Evolutionary conservation across 768 basidiomycete genomes (phyloP).

Genomic region (Boletus barrowsii): DNA sequence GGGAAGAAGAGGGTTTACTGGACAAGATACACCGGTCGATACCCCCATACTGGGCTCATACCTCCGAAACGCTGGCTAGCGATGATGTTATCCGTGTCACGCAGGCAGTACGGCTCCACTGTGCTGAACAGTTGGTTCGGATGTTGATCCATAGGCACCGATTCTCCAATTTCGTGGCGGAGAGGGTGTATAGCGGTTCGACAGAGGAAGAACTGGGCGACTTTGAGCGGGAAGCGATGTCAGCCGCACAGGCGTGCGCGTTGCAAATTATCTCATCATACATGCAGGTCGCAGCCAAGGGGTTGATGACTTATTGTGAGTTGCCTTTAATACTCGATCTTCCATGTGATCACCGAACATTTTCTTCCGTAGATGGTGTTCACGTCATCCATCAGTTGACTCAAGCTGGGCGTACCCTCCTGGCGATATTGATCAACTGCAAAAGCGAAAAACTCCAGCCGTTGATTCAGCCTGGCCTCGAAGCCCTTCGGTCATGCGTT

Average conservation of each 20-base stretch:
- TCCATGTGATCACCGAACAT: conserved; percentile 11
- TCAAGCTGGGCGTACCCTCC: conserved; percentile 86
- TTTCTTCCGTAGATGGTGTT: conserved; percentile 71
- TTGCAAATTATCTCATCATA: conserved; percentile 80
- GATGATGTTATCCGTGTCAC: conserved; percentile 88
- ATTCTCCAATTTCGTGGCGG: conserved; percentile 74
- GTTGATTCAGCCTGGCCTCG: conserved; percentile 77
- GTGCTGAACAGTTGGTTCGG: conserved; percentile 82
- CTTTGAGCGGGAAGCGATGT: conserved; percentile 75
- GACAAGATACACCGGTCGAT: conserved; percentile 75
- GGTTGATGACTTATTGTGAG: conserved; percentile 94
- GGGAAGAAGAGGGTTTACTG: conserved; percentile 76
- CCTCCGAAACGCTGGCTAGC: conserved; percentile 73
- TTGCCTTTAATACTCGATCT: conserved; percentile 16
- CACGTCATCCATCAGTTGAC: conserved; percentile 95
- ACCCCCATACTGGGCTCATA: conserved; percentile 77
- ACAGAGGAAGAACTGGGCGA: conserved; percentile 56
- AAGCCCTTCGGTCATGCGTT: conserved; percentile 84
- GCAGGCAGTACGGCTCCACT: conserved; percentile 83
- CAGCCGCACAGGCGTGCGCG: conserved; percentile 71
- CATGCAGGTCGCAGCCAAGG: conserved; percentile 80
- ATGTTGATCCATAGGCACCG: conserved; percentile 89
- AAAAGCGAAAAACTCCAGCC: conserved; percentile 74
- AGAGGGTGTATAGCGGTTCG: conserved; percentile 50
- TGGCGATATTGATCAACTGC: conserved; percentile 85